Conservation (phyloP, 768 basidiomycete species). For the Suillus clintonianus region DNA sequence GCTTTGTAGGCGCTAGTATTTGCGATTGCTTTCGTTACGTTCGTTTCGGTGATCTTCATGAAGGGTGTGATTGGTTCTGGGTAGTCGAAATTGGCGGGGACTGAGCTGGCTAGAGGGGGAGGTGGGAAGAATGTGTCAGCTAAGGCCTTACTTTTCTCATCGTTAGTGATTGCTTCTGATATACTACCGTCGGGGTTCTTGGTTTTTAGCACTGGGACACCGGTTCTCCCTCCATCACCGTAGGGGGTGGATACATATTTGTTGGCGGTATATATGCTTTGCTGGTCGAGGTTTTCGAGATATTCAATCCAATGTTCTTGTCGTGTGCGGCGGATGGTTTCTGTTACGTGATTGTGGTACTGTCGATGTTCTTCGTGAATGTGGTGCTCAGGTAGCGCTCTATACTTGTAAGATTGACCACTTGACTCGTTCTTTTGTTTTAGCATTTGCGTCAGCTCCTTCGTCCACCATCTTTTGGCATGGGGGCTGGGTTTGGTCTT, state of each 20-base stretch:
- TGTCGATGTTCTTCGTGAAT: conserved; percentile 5
- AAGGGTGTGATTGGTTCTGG: neutral
- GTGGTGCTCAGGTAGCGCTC: neutral
- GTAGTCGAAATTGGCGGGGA: conserved; percentile 5
- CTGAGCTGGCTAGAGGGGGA: neutral
- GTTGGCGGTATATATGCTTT: too few relatives aligned
- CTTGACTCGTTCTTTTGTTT: neutral
- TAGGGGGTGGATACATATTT: too few relatives aligned
- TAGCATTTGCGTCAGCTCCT: neutral
- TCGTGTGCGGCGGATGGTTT: too few relatives aligned
- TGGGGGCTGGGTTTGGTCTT: too few relatives aligned
- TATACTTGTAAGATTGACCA: neutral
- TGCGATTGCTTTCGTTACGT: too few relatives aligned
- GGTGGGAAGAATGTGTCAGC: conserved; percentile 26
- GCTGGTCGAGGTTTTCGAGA: too few relatives aligned
- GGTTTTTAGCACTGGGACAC: conserved; percentile 3
- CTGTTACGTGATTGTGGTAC: conserved; percentile 7
- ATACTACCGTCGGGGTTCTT: too few relatives aligned
- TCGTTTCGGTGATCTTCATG: conserved; percentile 4
- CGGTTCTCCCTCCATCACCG: neutral
- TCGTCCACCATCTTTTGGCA: too few relatives aligned
- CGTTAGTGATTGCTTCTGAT: conserved; percentile 12
- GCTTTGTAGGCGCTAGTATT: conserved; percentile 19
- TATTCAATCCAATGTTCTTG: too few relatives aligned
- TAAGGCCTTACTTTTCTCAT: conserved; percentile 20